Percentiles rank a stretch among this genome's conserved stretches.
phyloP scores from a whole-genome alignment of 768 basidiomycete genomes.

The Russula compacta region DNA sequence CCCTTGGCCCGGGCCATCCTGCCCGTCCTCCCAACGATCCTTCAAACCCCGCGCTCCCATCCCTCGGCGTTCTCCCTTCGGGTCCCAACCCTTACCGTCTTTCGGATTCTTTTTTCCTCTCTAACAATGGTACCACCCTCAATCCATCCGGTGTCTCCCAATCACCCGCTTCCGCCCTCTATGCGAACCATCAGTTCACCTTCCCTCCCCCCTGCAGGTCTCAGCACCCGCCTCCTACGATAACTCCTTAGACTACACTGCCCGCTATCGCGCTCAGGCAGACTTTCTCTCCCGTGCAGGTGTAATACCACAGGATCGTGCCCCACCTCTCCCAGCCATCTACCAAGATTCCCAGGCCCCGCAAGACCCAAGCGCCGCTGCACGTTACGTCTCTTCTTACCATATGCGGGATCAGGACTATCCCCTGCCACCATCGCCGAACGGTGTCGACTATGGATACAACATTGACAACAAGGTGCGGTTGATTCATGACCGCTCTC shows the following conservation, averaged over 20 bases:
- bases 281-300: conserved; percentile 35
- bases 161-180: neutral
- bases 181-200: conserved; percentile 16
- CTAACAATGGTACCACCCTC: neutral
- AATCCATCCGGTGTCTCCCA: conserved; percentile 6
- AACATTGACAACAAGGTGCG: conserved; percentile 18
- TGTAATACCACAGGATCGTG: conserved; percentile 21
- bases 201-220: conserved; percentile 5
- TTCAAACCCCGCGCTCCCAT: conserved; percentile 1
- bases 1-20: conserved; percentile 64
- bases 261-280: conserved; percentile 39
- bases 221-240: conserved; percentile 3
- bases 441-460: conserved; percentile 14
- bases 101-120: conserved; percentile 16
- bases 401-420: conserved; percentile 5
- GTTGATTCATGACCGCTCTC: neutral
- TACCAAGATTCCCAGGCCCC: conserved; percentile 15
- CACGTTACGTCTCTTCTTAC: conserved; percentile 12
- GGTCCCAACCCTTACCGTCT: conserved; percentile 11
- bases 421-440: conserved; percentile 10
- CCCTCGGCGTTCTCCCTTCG: conserved; percentile 8
- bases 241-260: conserved; percentile 31
- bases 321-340: conserved; percentile 10
- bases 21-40: conserved; percentile 17
- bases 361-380: conserved; percentile 1